These are phyloP conservation scores for Puccinia brachypodii DNA, from an alignment of 1,284 basidiomycete genomes.

Conservation along the genomic window DNA sequence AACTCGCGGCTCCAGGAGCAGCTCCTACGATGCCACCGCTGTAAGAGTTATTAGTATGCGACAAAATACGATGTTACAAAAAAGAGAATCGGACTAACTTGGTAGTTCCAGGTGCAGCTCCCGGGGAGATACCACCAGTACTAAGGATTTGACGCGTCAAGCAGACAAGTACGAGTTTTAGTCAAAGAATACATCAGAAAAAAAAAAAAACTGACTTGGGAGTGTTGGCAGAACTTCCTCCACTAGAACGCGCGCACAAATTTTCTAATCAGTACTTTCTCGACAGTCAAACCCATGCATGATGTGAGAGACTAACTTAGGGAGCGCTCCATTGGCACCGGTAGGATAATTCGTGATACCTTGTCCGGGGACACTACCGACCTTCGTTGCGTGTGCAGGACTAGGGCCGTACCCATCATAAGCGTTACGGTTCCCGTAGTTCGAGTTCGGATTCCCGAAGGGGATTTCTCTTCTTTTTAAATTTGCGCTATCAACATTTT, in stretches of 20 bases:
- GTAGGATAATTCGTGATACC: neutral
- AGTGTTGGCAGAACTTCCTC: neutral
- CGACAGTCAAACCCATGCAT: neutral
- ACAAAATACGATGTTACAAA: neutral
- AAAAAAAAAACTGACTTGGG: neutral
- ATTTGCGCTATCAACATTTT: neutral
- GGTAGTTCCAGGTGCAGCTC: neutral
- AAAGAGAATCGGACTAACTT: neutral
- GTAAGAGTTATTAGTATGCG: neutral
- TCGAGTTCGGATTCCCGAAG: neutral
- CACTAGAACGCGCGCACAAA: neutral
- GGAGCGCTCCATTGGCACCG: neutral
- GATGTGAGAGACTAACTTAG: neutral
- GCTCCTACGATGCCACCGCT: neutral
- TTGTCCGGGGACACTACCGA: neutral
- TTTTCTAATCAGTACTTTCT: neutral
- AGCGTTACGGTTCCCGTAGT: conserved; percentile 4
- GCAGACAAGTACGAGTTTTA: neutral
- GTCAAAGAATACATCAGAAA: neutral
- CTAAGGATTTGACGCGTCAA: no score
- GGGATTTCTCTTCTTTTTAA: conserved; percentile 4
- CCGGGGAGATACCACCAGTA: neutral
- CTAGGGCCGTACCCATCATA: neutral
- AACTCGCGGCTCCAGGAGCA: neutral
- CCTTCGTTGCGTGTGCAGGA: neutral